Base-by-base conservation (phyloP, 768 basidiomycete genomes). In the Auriscalpium microsporum region DNA sequence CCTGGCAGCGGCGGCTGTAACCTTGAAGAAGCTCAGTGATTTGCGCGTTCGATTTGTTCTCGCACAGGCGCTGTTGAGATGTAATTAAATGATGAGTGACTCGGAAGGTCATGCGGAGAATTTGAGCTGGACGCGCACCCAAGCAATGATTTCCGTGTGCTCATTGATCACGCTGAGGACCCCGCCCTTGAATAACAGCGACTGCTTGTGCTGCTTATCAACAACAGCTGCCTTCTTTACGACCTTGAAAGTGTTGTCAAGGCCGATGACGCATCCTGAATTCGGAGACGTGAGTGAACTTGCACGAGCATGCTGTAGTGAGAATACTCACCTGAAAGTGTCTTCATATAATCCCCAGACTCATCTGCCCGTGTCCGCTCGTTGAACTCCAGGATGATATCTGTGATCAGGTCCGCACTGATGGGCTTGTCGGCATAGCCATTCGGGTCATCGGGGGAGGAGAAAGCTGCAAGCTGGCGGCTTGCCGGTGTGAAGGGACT, bases 331-430 rank as follows among this genome's bases (percentile, higher is more conserved):
- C 63, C 63, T 7, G 61, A 56, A 8, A 64, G 55, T 36, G 61
- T 63, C 19, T 50, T 42, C 34, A 61, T 42, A 44, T 64, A 61
- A 7, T 53, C 57, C 4, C 38, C 40, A 10, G 65, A 64, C 45
- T 65, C 64, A 2, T 14, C 21, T 19, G 45, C n/a, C 1, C 63
- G 59, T 8, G 63, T 61, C 10, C 38, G 33, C 37, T 52, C 35
- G 17, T 44, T 33, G 53, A 67, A 66, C 9, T 61, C 50, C 21
- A 49, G 38, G 49, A 58, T 65, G 3, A 64, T 35, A 2, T 66
- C 63, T 0, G 60, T 54, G 10, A 68, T 59, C 10, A 65, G 16
- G 23, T 68, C 64, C 37, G 61, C 54, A 0, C 61, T 56, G 45
- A 65, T 61, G 1, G 50, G 55, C 28, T 21, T 40, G 23, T 45